Percentiles rank a stretch among this genome's conserved stretches.
Evolutionary conservation across 78 protist genomes (phyloP).

Genomic region (Chrysochromulina parva): DNA sequence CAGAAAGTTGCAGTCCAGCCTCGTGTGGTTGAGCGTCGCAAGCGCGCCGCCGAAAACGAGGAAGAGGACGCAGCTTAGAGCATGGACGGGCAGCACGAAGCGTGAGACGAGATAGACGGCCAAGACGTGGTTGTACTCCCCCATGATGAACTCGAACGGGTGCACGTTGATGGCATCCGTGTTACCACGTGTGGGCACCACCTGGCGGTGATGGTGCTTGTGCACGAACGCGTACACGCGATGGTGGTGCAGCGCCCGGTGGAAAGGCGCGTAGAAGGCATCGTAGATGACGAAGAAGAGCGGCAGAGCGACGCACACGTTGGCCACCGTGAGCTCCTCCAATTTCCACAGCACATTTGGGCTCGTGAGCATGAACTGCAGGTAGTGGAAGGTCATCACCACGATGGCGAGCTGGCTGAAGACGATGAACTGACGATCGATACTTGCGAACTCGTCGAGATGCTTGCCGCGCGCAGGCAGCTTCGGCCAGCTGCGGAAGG

Average conservation of each 20-base stretch:
- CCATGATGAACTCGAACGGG: conserved; percentile 48
- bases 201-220: conserved; percentile 59
- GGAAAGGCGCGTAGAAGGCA: conserved; percentile 35
- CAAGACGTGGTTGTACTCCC: conserved; percentile 49
- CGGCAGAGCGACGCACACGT: background rate
- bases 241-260: conserved; percentile 40
- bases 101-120: conserved; percentile 11
- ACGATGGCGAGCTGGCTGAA: background rate
- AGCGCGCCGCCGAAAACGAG: conserved; percentile 32
- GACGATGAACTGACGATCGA: conserved; percentile 4
- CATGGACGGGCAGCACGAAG: background rate
- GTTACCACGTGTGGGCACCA: conserved; percentile 47
- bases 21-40: conserved; percentile 55
- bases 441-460: background rate
- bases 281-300: conserved; percentile 38
- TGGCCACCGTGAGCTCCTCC: background rate
- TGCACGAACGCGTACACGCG: conserved; percentile 23
- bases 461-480: background rate
- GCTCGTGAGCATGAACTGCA: background rate
- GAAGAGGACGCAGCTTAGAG: background rate
- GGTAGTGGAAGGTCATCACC: conserved; percentile 19
- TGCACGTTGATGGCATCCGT: conserved; percentile 56
- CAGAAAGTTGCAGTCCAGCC: background rate
- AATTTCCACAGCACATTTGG: background rate
- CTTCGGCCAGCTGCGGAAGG: background rate